Conservation (phyloP, 352 stramenopile species). For the Aphanomyces cochlioides region DNA sequence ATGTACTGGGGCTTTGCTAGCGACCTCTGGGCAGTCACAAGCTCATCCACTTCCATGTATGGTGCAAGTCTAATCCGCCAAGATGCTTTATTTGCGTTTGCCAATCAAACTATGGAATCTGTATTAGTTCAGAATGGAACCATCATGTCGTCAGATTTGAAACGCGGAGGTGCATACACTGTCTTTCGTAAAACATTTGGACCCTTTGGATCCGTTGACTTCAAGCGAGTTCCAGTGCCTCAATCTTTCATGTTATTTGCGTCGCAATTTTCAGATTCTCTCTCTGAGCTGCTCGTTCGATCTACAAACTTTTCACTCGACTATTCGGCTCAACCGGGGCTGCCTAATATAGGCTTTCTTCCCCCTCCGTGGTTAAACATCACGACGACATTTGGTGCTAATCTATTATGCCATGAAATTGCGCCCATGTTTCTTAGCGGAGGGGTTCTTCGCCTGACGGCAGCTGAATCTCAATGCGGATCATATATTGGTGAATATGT, state of each 20-base stretch:
- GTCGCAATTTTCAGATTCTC: background rate
- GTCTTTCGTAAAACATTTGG: background rate
- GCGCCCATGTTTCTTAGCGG: background rate
- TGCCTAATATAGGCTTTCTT: background rate
- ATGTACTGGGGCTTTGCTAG: constrained; percentile 28
- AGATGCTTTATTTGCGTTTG: constrained; percentile 7
- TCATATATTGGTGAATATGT: background rate
- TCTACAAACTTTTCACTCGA: background rate
- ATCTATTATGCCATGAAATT: background rate
- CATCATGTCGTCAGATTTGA: background rate
- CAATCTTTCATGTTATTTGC: background rate
- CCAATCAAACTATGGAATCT: background rate
- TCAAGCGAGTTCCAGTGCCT: background rate
- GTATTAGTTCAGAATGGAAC: constrained; percentile 14
- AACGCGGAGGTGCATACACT: background rate
- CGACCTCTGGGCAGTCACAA: constrained; percentile 19
- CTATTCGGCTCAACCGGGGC: background rate
- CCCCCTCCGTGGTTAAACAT: background rate
- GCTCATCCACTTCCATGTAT: background rate
- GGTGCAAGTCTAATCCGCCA: constrained; percentile 9
- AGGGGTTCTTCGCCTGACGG: background rate
- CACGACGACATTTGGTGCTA: background rate
- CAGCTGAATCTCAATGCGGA: background rate
- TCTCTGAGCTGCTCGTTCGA: background rate
- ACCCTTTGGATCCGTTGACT: constrained; percentile 17